Conservation (phyloP, 78 protist species). For the Trichosphaerium sp. region DNA sequence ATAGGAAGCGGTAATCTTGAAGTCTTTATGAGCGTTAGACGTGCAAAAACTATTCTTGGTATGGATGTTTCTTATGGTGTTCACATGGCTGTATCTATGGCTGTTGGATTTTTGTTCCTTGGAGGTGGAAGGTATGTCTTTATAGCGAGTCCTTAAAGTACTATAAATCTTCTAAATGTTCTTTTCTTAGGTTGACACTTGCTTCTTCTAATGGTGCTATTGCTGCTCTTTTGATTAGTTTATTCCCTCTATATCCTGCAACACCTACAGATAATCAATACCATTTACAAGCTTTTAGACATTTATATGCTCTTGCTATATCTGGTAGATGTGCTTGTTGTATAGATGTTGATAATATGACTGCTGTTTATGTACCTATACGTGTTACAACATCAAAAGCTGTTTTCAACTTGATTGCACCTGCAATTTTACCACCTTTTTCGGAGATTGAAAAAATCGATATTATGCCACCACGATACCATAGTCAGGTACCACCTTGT, state of each 20-base stretch:
- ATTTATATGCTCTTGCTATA: constrained; percentile 66
- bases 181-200: constrained; percentile 15
- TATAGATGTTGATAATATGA: constrained; percentile 50
- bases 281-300: constrained; percentile 79
- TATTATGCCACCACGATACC: constrained; percentile 25
- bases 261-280: constrained; percentile 49
- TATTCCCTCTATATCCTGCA: constrained; percentile 64
- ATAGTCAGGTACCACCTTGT: too few species aligned
- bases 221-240: constrained; percentile 59
- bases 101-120: constrained; percentile 69
- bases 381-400: neutral
- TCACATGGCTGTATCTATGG: constrained; percentile 70
- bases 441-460: constrained; percentile 8
- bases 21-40: too few species aligned
- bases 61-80: constrained; percentile 46
- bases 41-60: too few species aligned
- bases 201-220: constrained; percentile 38
- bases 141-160: too few species aligned
- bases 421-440: constrained; percentile 33
- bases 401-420: constrained; percentile 3
- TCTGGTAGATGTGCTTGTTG: constrained; percentile 60
- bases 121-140: constrained; percentile 55
- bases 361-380: constrained; percentile 38
- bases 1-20: too few species aligned
- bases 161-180: neutral